Percentiles rank a stretch among this genome's conserved stretches.
These are phyloP conservation scores for Hypoxylon sp. DNA, from an alignment of 2,329 filamentous ascomycete genomes.

Conservation along the genomic window DNA sequence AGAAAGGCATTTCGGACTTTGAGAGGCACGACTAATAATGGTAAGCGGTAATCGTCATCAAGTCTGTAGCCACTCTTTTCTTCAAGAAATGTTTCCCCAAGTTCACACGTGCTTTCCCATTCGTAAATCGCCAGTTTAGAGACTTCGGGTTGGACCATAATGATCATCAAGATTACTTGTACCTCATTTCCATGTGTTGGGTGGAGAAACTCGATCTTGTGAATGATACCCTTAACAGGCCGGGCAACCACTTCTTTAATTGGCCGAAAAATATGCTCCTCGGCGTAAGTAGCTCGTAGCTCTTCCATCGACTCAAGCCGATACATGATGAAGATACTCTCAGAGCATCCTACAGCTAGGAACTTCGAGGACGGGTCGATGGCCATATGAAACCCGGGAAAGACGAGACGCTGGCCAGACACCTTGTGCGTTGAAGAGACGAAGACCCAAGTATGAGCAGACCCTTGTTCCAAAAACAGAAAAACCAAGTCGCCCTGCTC, in stretches of 20 bases:
- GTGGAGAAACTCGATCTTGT: constrained; percentile 89
- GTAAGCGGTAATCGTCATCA: constrained; percentile 69
- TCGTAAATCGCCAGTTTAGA: constrained; percentile 72
- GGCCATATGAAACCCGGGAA: constrained; percentile 76
- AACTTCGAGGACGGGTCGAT: constrained; percentile 82
- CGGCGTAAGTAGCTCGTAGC: constrained; percentile 66
- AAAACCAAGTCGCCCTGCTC: constrained; percentile 82
- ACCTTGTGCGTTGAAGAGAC: constrained; percentile 71
- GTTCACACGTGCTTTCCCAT: constrained; percentile 68
- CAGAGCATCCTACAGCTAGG: constrained; percentile 78
- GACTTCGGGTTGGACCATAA: constrained; percentile 64
- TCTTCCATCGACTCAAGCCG: constrained; percentile 71
- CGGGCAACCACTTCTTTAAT: constrained; percentile 65
- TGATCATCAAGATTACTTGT: constrained; percentile 82
- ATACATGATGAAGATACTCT: constrained; percentile 79
- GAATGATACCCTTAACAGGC: constrained; percentile 78
- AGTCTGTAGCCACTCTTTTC: constrained; percentile 67
- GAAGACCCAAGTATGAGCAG: constrained; percentile 69
- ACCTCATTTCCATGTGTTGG: constrained; percentile 76
- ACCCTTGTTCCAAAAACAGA: constrained; percentile 72
- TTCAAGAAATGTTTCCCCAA: constrained; percentile 62
- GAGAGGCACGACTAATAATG: constrained; percentile 79
- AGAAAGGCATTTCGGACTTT: constrained; percentile 80
- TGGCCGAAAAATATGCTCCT: constrained; percentile 66
- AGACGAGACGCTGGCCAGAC: constrained; percentile 70